Evolutionary conservation across 768 basidiomycete species (phyloP).

Genomic region (Dendrothele bispora): DNA sequence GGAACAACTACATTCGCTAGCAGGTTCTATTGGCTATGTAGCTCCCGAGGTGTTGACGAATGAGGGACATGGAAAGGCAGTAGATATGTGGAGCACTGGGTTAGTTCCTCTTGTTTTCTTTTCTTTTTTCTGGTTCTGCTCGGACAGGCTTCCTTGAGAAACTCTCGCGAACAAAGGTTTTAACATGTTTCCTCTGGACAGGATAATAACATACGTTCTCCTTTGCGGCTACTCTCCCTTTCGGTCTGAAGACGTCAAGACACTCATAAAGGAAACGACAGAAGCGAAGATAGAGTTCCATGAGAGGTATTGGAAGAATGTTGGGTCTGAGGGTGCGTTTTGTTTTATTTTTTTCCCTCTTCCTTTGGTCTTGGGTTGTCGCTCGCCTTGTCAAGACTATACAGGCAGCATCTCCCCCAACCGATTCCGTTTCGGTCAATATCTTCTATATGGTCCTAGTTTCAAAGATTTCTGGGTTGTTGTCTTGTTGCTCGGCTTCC

Average conservation of each 20-base stretch:
- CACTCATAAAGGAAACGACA: constrained; percentile 82
- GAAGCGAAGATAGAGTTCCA: constrained; percentile 88
- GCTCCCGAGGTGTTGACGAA: constrained; percentile 87
- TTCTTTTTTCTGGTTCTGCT: constrained; percentile 3
- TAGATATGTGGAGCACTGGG: constrained; percentile 95
- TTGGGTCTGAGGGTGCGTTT: constrained; percentile 69
- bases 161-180: no score
- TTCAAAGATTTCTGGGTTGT: no score
- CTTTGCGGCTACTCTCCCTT: constrained; percentile 97
- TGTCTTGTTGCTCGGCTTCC: no score
- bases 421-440: no score
- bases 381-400: constrained; percentile 1
- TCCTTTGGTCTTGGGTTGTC: neutral
- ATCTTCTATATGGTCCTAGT: no score
- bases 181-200: constrained; percentile 23
- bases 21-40: constrained; percentile 86
- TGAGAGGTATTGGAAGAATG: constrained; percentile 91
- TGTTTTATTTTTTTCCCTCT: neutral
- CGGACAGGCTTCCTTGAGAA: no score
- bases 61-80: constrained; percentile 86
- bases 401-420: no score
- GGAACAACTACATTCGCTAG: constrained; percentile 69
- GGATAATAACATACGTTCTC: constrained; percentile 93
- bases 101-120: constrained; percentile 31
- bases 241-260: constrained; percentile 75